Evolutionary conservation across 2,329 filamentous ascomycete genomes (phyloP).

Genomic region (Cercospora janseana): DNA sequence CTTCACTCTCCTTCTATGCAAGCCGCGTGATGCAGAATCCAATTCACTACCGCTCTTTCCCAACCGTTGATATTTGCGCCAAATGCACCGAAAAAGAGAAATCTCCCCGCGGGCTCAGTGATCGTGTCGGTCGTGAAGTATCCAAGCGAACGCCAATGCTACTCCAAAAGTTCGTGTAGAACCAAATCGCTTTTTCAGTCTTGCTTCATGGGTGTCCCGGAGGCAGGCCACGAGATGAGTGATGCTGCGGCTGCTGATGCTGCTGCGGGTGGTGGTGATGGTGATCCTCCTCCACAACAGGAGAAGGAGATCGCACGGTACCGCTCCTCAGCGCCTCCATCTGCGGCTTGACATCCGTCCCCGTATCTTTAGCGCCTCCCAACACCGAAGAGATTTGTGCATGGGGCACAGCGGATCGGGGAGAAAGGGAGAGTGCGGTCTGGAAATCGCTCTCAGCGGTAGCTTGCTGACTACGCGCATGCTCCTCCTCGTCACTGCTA

Average conservation of each 20-base stretch:
- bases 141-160: too few species aligned
- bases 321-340: constrained; percentile 33
- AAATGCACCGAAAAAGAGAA: too few species aligned
- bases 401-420: constrained; percentile 28
- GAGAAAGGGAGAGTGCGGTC: constrained; percentile 29
- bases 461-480: constrained; percentile 15
- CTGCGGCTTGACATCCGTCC: constrained; percentile 29
- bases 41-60: too few species aligned
- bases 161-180: too few species aligned
- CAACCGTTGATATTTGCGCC: too few species aligned
- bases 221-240: neutral
- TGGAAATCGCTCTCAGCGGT: constrained; percentile 27
- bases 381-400: constrained; percentile 30
- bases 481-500: constrained; percentile 41
- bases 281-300: constrained; percentile 31
- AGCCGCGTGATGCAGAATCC: too few species aligned
- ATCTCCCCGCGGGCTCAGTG: too few species aligned
- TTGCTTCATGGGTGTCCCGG: neutral
- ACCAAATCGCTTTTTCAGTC: too few species aligned
- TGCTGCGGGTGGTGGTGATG: neutral
- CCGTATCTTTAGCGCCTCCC: constrained; percentile 23
- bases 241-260: too few species aligned
- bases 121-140: too few species aligned
- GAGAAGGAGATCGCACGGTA: constrained; percentile 31
- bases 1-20: too few species aligned